Evolutionary conservation across 108 stramenopile species (phyloP), one percentile per base, ranked within the genome.

Genomic region (Nitzschia inconspicua): DNA sequence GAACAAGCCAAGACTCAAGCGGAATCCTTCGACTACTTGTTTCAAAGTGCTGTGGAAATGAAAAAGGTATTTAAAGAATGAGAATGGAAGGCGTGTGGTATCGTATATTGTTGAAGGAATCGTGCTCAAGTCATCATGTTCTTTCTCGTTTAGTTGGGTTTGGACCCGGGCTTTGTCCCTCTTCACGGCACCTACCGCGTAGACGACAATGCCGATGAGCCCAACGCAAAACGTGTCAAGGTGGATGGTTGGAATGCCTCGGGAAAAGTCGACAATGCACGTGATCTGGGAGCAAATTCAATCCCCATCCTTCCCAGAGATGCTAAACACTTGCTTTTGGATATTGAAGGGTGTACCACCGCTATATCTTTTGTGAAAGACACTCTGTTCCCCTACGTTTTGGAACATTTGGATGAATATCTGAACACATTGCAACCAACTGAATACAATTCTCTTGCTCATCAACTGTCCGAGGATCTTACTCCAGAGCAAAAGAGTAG

Each of bases 1-100:
- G 94, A 95, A 63, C 87, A 92, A 68, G 95, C 95, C 42, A 98
- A 98, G 77, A 90, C 95, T 2, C 95, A 96, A 46, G 87, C 85
- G 47, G 97, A 98, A 73, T 90, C 91, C 35, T 88, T 94, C 46
- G 95, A 98, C 72, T 98, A 98, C 62, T 77, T 98, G 9, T 95
- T 98, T 46, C 81, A 93, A 55, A 57, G 78, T 11, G 86, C 78
- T 11, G 57, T 92, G 8, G 74, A 84, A 44, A 81, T 92, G 85
- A 82, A 70, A 47, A 44, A 55, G 13, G 66, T 89, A n/a, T n/a
- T n/a, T n/a, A n/a, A n/a, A n/a, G n/a, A n/a, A n/a, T n/a, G n/a
- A n/a, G n/a, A n/a, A n/a, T n/a, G n/a, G 82, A n/a, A n/a, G n/a
- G n/a, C n/a, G n/a, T n/a, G n/a, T n/a, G n/a, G n/a, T n/a, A n/a